Base-by-base conservation (phyloP, 2,329 filamentous ascomycete species). In the Diaporthe humulicola region DNA sequence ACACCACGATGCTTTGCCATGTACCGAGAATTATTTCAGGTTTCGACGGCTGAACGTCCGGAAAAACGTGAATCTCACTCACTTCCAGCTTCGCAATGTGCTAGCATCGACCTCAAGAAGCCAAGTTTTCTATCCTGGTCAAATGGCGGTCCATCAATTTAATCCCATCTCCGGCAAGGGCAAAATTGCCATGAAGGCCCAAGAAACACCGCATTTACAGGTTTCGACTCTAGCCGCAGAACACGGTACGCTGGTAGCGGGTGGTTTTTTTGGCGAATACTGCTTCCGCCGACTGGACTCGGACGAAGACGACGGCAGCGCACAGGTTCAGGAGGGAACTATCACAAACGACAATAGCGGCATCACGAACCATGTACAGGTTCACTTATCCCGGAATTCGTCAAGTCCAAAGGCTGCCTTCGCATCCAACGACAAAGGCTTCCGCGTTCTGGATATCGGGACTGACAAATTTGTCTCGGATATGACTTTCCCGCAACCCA, bases 61-160 rank as follows among this genome's bases (percentile, higher is more conserved):
- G 60, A 85, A 84, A 28, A 85, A 90, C 69, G 84, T 91, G 33
- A 85, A 87, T 75, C 81, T 93, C 25, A 85, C 90, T n/a, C 92
- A 93, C 81, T 93, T 93, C 76, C 92, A 93, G 79, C 84, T 93
- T 17, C 89, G 92, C 57, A 92, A 92, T 78, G 85, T 92, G 22
- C 82, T 93, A 28, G 90, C 89, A 3, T 88, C 88, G 78, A 86
- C 89, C 7, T 90, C 89, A 12, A 85, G 88, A 42, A 88, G 87
- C 9, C 87, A 88, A 56, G 85, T 87, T 12, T 93, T 90, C 79
- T 93, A 92, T 78, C 88, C 90, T 3, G 86, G 86, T 48, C 80
- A 81, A 54, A 84, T 84, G 66, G 85, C 86, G 19, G 84, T 93
- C 25, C 84, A 87, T 56, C 85, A 88, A 71, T 85, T 90, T 76